Percentiles rank a stretch among this genome's conserved stretches.
These are phyloP conservation scores for Trichosanthes truncata DNA, from an alignment of 306 rosid genomes.

Conservation along the genomic window DNA sequence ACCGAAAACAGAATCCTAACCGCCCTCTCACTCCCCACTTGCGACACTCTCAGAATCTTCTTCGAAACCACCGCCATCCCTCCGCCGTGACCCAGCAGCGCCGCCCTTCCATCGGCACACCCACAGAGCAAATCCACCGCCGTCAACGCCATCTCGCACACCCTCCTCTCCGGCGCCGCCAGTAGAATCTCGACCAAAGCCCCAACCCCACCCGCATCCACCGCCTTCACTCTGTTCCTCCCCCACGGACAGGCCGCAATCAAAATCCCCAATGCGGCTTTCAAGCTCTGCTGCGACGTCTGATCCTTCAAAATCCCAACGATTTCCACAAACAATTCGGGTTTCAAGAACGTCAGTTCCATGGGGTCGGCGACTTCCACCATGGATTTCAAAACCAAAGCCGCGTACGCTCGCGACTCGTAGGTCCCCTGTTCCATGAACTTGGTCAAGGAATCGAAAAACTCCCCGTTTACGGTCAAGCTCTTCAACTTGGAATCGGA, in stretches of 20 bases:
- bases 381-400: conserved; percentile 40
- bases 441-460: conserved; percentile 29
- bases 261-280: conserved; percentile 34
- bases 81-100: conserved; percentile 49
- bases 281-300: conserved; percentile 47
- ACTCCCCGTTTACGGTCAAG: conserved; percentile 19
- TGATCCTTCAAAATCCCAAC: conserved; percentile 44
- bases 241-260: conserved; percentile 45
- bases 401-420: conserved; percentile 63
- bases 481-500: conserved; percentile 30
- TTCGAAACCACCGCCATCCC: conserved; percentile 65
- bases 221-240: conserved; percentile 46
- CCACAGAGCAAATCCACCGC: conserved; percentile 47
- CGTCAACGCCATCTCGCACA: conserved; percentile 46
- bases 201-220: conserved; percentile 47
- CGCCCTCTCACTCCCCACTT: conserved; percentile 57
- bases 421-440: conserved; percentile 39
- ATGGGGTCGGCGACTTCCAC: conserved; percentile 30
- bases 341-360: conserved; percentile 7
- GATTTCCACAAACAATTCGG: conserved; percentile 32
- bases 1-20: conserved; percentile 42
- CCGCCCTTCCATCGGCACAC: conserved; percentile 70
- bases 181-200: conserved; percentile 50
- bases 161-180: conserved; percentile 33
- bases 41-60: conserved; percentile 69